A percentile compares a stretch with the other conserved stretches of the same genome.
phyloP scores from a whole-genome alignment of 495 filamentous ascomycete genomes.

The Podospora conica region DNA sequence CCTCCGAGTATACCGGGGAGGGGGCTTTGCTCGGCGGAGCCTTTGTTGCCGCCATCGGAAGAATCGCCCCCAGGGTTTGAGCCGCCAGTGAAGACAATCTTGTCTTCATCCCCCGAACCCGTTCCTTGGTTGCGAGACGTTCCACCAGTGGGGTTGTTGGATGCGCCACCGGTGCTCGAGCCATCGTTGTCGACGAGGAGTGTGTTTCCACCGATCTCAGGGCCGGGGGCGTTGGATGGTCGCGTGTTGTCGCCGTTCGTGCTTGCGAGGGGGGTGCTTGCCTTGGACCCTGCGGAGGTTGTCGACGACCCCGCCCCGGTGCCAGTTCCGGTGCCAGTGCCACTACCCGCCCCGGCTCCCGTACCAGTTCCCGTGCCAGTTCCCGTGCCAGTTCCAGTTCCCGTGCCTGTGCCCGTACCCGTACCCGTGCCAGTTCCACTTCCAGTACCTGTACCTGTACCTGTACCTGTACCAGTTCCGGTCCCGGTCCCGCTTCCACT shows the following conservation, averaged over 20 bases:
- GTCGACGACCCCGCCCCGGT: background rate
- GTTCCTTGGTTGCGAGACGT: background rate
- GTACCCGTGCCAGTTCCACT: constrained; percentile 7
- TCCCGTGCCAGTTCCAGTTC: background rate
- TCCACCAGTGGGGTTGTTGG: background rate
- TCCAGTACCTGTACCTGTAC: constrained; percentile 4
- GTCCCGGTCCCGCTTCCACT: constrained; percentile 5
- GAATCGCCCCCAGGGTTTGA: background rate
- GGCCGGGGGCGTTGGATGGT: background rate
- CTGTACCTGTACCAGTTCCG: background rate
- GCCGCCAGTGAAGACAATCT: background rate
- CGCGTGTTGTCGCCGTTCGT: background rate
- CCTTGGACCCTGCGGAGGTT: background rate
- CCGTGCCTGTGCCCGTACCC: background rate
- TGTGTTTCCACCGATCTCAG: constrained; percentile 6
- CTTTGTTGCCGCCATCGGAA: background rate
- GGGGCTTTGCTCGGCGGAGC: constrained; percentile 4
- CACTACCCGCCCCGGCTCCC: background rate
- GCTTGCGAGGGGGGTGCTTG: background rate
- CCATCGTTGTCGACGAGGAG: background rate
- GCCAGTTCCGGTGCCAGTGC: background rate
- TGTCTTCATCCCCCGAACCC: background rate
- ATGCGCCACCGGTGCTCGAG: background rate
- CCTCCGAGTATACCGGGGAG: constrained; percentile 20
- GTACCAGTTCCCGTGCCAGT: constrained; percentile 1